A percentile compares a stretch with the other conserved stretches of the same genome.
Evolutionary conservation across 306 rosid species (phyloP).

Genomic region (Purshia tridentata): DNA sequence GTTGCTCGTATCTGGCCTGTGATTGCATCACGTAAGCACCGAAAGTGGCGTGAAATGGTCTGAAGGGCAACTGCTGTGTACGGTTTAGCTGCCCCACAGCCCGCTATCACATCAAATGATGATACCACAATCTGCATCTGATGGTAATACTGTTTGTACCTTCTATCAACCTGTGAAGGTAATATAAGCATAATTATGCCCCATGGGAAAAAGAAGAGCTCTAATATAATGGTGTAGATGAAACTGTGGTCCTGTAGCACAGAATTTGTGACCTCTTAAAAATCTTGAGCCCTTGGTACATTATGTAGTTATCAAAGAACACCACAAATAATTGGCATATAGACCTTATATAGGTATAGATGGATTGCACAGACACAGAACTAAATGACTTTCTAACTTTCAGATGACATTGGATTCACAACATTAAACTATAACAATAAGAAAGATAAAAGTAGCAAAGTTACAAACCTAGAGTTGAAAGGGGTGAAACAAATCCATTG

Average conservation of each 20-base stretch:
- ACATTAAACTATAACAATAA: background rate
- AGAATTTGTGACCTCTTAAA: background rate
- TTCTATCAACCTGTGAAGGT: constrained; percentile 58
- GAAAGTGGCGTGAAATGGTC: constrained; percentile 78
- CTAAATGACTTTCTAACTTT: background rate
- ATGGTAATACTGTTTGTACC: constrained; percentile 78
- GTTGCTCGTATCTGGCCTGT: constrained; percentile 62
- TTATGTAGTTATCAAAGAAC: background rate
- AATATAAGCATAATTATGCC: constrained; percentile 7
- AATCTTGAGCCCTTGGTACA: background rate
- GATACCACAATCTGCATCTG: constrained; percentile 87
- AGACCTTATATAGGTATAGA: background rate
- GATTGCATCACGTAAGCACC: constrained; percentile 75
- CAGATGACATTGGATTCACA: background rate
- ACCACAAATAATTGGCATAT: background rate
- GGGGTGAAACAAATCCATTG: background rate
- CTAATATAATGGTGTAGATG: background rate
- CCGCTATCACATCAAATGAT: constrained; percentile 68
- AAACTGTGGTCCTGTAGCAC: background rate
- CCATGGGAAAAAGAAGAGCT: background rate
- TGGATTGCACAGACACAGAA: background rate
- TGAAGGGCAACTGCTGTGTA: constrained; percentile 80
- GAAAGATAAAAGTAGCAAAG: background rate
- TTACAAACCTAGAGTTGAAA: background rate
- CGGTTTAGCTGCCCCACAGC: constrained; percentile 77